Evolutionary conservation across 495 filamentous ascomycete genomes (phyloP), one percentile per base, ranked within the genome.

Genomic region (Choiromyces venosus): DNA sequence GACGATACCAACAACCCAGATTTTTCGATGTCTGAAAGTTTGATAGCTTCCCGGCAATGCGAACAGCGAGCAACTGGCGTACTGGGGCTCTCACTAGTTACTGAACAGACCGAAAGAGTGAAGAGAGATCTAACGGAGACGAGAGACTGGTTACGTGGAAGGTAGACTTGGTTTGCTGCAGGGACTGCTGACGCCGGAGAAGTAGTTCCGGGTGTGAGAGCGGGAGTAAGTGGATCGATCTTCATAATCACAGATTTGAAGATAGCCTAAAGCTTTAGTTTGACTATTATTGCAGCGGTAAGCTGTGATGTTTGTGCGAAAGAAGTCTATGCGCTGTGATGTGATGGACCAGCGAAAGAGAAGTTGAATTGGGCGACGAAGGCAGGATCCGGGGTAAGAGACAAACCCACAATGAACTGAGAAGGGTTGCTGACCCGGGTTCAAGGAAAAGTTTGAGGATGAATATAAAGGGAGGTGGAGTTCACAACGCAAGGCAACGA

Each of bases 101-200:
- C 74, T 4, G 75, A 61, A 64, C 70, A 77, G 61, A 77, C 65
- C n/a, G 74, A 77, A 29, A 77, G 44, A 42, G 75, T 66, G 37
- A 77, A 77, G 29, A 67, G 74, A 19, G 75, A 77, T 36, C 69
- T 72, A 70, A 76, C 25, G 14, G 75, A 72, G 37, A 38, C 46
- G 16, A 67, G 18, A 14, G 74, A 77, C 37, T 18, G 56, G 35
- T 72, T 69, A 37, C 37, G 42, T 14, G 36, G 44, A 37, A 77
- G 68, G 35, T 36, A 37, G 2, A 64, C 56, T n/a, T 65, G 12
- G 37, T 42, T 25, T 19, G 69, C 66, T 25, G 72, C 52, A 19
- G 75, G 69, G 56, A 74, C 25, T 1, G 25, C 70, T 1, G 69
- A 66, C 6, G 67, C 42, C 16, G 70, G 74, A 67, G 74, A 69